Percentiles rank a stretch among this genome's conserved stretches.
Evolutionary conservation across 139 green algal species (phyloP).

Genomic region (Picochlorum sp.): DNA sequence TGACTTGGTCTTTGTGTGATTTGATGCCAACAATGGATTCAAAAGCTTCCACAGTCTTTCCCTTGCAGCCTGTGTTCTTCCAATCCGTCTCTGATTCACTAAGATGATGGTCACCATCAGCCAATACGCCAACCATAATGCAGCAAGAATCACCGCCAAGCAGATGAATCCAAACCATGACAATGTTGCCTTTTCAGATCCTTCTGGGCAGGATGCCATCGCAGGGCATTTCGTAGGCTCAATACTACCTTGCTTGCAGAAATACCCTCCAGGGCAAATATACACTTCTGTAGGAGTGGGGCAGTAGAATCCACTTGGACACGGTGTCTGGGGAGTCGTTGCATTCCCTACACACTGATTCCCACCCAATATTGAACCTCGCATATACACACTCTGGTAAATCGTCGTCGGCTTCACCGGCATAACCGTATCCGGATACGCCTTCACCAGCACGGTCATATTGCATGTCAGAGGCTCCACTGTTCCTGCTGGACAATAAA

Average conservation of each 20-base stretch:
- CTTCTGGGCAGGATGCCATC: slow-evolving; percentile 28
- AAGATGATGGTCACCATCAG: not conserved
- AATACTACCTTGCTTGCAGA: slow-evolving; percentile 28
- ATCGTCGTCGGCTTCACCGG: slow-evolving; percentile 11
- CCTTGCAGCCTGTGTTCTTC: slow-evolving; percentile 18
- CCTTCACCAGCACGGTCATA: slow-evolving; percentile 12
- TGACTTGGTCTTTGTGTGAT: slow-evolving; percentile 9
- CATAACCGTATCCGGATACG: slow-evolving; percentile 13
- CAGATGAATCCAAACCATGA: slow-evolving; percentile 24
- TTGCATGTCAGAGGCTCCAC: slow-evolving; percentile 29
- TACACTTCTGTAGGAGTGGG: slow-evolving; percentile 13
- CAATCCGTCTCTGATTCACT: slow-evolving; percentile 5
- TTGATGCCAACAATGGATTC: slow-evolving; percentile 16
- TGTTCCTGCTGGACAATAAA: slow-evolving; percentile 27
- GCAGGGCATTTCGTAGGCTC: slow-evolving; percentile 27
- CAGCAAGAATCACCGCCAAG: slow-evolving; percentile 13
- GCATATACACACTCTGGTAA: slow-evolving; percentile 22
- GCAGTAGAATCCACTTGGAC: slow-evolving; percentile 32
- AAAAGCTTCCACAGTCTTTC: slow-evolving; percentile 24
- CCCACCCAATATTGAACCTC: slow-evolving; percentile 24
- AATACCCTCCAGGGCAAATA: slow-evolving; percentile 29
- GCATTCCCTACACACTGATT: slow-evolving; percentile 36
- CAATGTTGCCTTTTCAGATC: slow-evolving; percentile 19
- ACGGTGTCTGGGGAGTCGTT: slow-evolving; percentile 7
- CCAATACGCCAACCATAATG: slow-evolving; percentile 5